phyloP scores from a whole-genome alignment of 495 filamentous ascomycete genomes.

The Penicillium coffeae region DNA sequence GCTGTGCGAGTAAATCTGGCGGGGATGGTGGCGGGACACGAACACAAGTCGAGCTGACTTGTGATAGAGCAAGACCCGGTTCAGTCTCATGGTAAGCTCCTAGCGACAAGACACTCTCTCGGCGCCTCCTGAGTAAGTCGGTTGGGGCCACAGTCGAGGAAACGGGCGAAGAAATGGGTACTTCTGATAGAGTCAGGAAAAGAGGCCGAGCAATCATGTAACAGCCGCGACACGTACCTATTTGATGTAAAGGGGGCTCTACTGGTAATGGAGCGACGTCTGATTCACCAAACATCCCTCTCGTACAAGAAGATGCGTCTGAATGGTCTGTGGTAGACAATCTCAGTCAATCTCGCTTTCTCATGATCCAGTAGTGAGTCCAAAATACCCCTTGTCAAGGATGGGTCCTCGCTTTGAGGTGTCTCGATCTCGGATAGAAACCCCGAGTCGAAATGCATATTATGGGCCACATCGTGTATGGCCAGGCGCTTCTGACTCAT shows the following conservation, averaged over 20 bases:
- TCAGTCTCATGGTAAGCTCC: conserved; percentile 4
- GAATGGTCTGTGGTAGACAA: not conserved
- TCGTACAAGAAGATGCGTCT: not conserved
- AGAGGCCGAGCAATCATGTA: not conserved
- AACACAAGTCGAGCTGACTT: not conserved
- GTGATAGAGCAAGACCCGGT: not conserved
- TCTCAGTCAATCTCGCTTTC: not conserved
- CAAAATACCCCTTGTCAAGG: not conserved
- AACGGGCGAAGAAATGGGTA: not conserved
- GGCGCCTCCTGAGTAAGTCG: not conserved
- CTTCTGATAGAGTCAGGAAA: not conserved
- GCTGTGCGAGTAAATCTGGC: not conserved
- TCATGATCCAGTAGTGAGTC: not conserved
- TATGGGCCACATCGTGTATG: not conserved
- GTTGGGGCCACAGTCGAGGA: not conserved
- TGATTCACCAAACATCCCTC: not conserved
- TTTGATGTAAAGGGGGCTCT: not conserved
- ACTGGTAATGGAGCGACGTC: not conserved
- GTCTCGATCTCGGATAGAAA: not conserved
- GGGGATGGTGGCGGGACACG: conserved; percentile 1
- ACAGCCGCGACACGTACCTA: not conserved
- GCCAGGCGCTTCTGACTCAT: not conserved
- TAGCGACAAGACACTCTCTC: conserved; percentile 3
- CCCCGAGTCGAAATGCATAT: not conserved
- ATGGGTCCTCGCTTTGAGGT: not conserved